Evolutionary conservation across 2,329 filamentous ascomycete genomes (phyloP), one percentile per base, ranked within the genome.

Genomic region (Epichloe glyceriae): DNA sequence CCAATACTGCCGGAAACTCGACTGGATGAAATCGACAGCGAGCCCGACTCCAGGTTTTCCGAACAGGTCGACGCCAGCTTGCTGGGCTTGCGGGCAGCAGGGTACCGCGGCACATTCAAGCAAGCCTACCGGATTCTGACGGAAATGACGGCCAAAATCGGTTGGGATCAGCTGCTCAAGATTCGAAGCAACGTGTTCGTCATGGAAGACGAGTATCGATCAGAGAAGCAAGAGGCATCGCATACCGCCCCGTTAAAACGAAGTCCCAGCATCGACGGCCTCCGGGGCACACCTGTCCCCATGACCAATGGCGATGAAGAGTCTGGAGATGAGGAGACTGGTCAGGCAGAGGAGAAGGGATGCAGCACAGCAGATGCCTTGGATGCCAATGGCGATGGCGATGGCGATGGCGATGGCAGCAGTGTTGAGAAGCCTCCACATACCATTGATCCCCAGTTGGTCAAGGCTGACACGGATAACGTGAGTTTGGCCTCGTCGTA

Each of bases 161-260:
- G 93, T 39, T 98, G 93, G 93, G 93, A 98, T 60, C 88, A 96
- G 63, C 75, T 98, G 20, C 73, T 98, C 48, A 94, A 88, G 67
- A 95, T 94, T 61, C 80, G 93, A 58, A 97, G 91, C 70, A 90
- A 91, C 55, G 93, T 98, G 1, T 98, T 98, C 60, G 93, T 98
- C 46, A 98, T 98, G 93, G 93, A 98, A 66, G 93, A 98, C 62
- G 93, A 98, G 67, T 98, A 98, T 64, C 82, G 93, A 46, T 86
- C 84, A 51, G 93, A 97, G 69, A 88, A 86, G 67, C 82, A 86
- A 51, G 80, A 83, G 54, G 67, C 73, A 22, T 70, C 71, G 17
- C 68, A 72, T 46, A 64, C 70, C 15, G 62, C 67, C 44, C 69
- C 70, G 53, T 66, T 68, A 22, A 83, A 82, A 60, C 80, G 85